Conservation (phyloP, 441 rosid genomes). For the Pelargonium myrrhifolium region DNA sequence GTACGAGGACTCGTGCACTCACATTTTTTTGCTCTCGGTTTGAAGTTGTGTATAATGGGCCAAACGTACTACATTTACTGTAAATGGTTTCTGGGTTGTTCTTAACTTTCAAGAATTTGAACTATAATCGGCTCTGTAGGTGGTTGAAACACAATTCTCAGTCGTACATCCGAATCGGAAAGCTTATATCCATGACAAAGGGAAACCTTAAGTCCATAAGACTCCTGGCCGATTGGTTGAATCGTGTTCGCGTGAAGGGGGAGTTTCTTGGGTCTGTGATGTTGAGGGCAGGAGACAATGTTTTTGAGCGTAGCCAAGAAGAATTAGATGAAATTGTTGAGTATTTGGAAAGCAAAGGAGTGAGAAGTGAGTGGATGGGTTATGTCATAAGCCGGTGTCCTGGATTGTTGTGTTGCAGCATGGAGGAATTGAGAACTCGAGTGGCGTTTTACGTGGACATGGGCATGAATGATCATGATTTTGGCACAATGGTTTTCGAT, state of each 20-base stretch:
- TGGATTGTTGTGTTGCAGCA: slow-evolving; percentile 44
- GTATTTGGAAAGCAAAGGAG: slow-evolving; percentile 69
- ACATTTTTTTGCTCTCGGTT: not conserved
- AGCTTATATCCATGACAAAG: slow-evolving; percentile 55
- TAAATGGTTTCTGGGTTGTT: not conserved
- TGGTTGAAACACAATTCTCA: slow-evolving; percentile 82
- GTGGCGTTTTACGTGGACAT: slow-evolving; percentile 56
- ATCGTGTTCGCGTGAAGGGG: slow-evolving; percentile 60
- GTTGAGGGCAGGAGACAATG: slow-evolving; percentile 51
- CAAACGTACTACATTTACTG: not conserved
- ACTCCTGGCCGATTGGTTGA: slow-evolving; percentile 57
- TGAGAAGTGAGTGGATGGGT: slow-evolving; percentile 85
- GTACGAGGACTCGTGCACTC: slow-evolving; percentile 17
- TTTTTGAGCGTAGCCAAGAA: slow-evolving; percentile 41
- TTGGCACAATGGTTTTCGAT: slow-evolving; percentile 86
- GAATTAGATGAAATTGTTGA: slow-evolving; percentile 58
- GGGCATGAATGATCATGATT: slow-evolving; percentile 77
- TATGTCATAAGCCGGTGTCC: slow-evolving; percentile 71
- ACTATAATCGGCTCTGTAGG: slow-evolving; percentile 33
- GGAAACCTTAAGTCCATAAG: slow-evolving; percentile 65
- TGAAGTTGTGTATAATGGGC: not conserved
- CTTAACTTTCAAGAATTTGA: not conserved
- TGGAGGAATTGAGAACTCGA: slow-evolving; percentile 59
- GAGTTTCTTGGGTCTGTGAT: slow-evolving; percentile 66
- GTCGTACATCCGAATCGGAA: slow-evolving; percentile 67